Evolutionary conservation across 2,329 filamentous ascomycete genomes (phyloP), one percentile per base, ranked within the genome.

Genomic region (Ilyonectria mors-panacis): DNA sequence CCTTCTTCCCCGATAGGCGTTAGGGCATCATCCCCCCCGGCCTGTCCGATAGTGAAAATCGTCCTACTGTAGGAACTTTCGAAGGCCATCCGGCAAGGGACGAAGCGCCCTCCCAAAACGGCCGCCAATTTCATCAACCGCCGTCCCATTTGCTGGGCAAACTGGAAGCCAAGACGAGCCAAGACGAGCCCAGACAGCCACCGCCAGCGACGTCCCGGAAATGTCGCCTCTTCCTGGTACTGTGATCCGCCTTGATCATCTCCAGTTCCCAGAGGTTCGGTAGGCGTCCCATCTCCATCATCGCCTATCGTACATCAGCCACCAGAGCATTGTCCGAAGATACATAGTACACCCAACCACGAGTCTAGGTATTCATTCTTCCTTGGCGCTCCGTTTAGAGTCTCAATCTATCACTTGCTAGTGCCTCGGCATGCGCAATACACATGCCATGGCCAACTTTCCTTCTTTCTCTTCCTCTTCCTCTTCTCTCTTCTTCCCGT

Each of bases 131-230:
- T 17, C 15, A 8, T n/a, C 5, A 17, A 42, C 8, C 39, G 37
- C 12, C 13, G 2, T 6, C 37, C 37, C 17, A 39, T 39, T 42
- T 42, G 15, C 39, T 42, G 37, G 6, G 4, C 17, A 13, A 53
- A 53, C 58, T 60, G 2, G 35, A 53, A 21, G 56, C 33, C 54
- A 19, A 45, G 44, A 19, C 44, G 21, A 15, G 21, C 45, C 45
- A 30, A 19, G 47, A 4, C 42, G 8, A 4, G 47, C 47, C 47
- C 30, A 33, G 28, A 42, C 26, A 21, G 48, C 28, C 28, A 42
- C 39, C 15, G 15, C 30, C 28, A 21, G 50, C n/a, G n/a, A 19
- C 12, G 33, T 19, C n/a, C 28, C 33, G 30, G 50, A 35, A 21
- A 33, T 51, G 48, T 51, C 48, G 17, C 30, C 26, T 33, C 39